phyloP scores from a whole-genome alignment of 176 grass and related monocot genomes.

The Rhynchospora tenuis region DNA sequence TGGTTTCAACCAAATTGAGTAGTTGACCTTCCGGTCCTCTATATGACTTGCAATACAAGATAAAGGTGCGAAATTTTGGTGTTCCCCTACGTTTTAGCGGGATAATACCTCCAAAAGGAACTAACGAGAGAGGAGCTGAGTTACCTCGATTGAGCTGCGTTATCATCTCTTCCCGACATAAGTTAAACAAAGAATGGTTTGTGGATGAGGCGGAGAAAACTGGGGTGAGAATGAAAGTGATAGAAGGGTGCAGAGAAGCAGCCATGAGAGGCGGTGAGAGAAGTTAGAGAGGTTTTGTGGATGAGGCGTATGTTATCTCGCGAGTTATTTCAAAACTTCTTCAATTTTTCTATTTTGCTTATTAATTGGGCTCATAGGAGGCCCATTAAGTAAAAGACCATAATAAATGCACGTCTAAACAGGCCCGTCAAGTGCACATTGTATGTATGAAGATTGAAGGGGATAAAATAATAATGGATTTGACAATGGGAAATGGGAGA shows the following conservation, averaged over 20 bases:
- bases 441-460: background rate
- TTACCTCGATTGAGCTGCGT: conserved; percentile 28
- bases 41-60: conserved; percentile 12
- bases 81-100: background rate
- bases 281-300: background rate
- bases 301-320: conserved; percentile 12
- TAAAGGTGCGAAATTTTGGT: conserved; percentile 10
- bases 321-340: background rate
- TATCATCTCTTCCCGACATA: background rate
- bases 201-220: conserved; percentile 3
- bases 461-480: background rate
- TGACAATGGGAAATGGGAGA: background rate
- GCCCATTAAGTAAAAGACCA: background rate
- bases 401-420: background rate
- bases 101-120: conserved; percentile 6
- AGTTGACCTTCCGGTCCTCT: conserved; percentile 8
- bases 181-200: background rate
- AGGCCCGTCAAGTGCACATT: background rate
- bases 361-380: background rate
- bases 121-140: conserved; percentile 6
- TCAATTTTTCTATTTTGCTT: background rate
- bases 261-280: conserved; percentile 20
- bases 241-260: conserved; percentile 39
- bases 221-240: conserved; percentile 28
- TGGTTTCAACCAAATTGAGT: conserved; percentile 10